Percentiles rank a stretch among this genome's conserved stretches.
These are phyloP conservation scores for Exophiala xenobiotica DNA, from an alignment of 2,329 filamentous ascomycete species.

Conservation along the genomic window DNA sequence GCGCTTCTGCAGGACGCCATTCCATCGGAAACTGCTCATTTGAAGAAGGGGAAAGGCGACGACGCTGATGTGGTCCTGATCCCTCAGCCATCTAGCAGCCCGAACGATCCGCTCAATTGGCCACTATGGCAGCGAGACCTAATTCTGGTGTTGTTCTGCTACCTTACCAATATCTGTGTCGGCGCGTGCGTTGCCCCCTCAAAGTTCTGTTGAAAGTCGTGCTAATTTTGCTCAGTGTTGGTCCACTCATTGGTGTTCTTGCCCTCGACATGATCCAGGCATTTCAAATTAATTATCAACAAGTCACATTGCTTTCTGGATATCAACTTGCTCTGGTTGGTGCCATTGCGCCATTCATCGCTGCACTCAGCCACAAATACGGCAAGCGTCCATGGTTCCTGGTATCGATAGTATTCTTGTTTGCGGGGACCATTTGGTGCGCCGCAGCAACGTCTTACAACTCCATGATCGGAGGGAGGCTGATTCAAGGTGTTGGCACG, in stretches of 20 bases:
- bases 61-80: slow-evolving; percentile 23
- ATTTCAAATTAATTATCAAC: neutral
- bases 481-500: slow-evolving; percentile 45
- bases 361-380: slow-evolving; percentile 41
- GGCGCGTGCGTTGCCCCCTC: neutral
- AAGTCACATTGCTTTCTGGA: slow-evolving; percentile 1
- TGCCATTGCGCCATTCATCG: slow-evolving; percentile 39
- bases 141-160: slow-evolving; percentile 26
- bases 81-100: slow-evolving; percentile 18
- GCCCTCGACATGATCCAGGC: neutral
- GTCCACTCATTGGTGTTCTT: neutral
- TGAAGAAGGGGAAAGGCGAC: slow-evolving; percentile 1
- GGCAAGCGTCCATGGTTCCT: slow-evolving; percentile 44
- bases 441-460: slow-evolving; percentile 36
- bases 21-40: neutral
- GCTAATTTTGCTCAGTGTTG: neutral
- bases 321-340: slow-evolving; percentile 29
- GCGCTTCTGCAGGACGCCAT: slow-evolving; percentile 1
- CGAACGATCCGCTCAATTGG: slow-evolving; percentile 26
- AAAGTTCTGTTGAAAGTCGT: neutral
- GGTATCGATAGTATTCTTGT: slow-evolving; percentile 34
- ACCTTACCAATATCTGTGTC: slow-evolving; percentile 2
- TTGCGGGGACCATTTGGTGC: slow-evolving; percentile 40
- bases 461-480: slow-evolving; percentile 40
- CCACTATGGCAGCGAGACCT: slow-evolving; percentile 24